Percentiles rank a stretch among this genome's conserved stretches.
Conservation (phyloP, 1,284 basidiomycete species). For the Psilocybe mexicana region DNA sequence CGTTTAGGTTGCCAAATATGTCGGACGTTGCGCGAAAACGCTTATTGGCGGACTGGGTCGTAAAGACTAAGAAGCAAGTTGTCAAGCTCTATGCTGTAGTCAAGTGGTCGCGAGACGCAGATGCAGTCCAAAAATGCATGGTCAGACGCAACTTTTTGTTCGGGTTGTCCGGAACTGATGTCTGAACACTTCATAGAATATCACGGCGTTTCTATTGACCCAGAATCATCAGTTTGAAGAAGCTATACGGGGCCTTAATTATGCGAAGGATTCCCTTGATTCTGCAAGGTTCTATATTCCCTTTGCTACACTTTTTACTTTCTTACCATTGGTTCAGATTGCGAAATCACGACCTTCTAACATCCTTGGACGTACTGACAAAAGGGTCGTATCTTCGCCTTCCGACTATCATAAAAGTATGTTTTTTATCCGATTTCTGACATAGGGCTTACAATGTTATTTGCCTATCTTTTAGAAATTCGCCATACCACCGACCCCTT, state of each 20-base stretch:
- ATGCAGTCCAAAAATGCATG: constrained; percentile 83
- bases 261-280: constrained; percentile 66
- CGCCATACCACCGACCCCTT: constrained; percentile 62
- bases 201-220: constrained; percentile 79
- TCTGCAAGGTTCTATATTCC: constrained; percentile 55
- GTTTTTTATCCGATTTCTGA: not conserved
- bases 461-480: constrained; percentile 49
- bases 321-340: constrained; percentile 47
- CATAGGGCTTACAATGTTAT: constrained; percentile 15
- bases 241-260: constrained; percentile 63
- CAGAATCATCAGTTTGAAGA: constrained; percentile 84
- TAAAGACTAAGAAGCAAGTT: constrained; percentile 85
- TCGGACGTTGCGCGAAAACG: constrained; percentile 82
- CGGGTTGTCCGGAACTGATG: not conserved
- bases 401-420: constrained; percentile 76
- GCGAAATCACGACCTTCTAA: constrained; percentile 88
- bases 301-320: not conserved
- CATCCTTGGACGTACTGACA: constrained; percentile 83
- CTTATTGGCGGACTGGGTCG: constrained; percentile 83
- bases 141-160: constrained; percentile 35
- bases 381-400: constrained; percentile 81
- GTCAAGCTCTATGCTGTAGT: constrained; percentile 86
- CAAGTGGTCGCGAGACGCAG: constrained; percentile 82
- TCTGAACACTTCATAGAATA: constrained; percentile 53
- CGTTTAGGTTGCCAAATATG: constrained; percentile 74